phyloP scores from a whole-genome alignment of 805 yeast species.

The Yarrowia sp. region DNA sequence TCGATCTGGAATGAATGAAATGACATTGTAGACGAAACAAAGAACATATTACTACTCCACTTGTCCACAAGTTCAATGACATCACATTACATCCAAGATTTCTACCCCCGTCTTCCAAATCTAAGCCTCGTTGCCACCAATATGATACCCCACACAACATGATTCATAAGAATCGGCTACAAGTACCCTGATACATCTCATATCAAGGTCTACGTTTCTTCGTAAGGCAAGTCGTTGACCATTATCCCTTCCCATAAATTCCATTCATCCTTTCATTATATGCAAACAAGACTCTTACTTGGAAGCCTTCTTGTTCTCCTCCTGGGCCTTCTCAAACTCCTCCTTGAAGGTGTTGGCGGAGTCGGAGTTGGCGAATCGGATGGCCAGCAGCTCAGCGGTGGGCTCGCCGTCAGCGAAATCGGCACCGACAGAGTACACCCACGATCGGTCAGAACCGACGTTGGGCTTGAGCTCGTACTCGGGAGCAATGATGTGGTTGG shows the following conservation, averaged over 20 bases:
- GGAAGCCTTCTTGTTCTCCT: conserved; percentile 59
- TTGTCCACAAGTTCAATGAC: too few species aligned
- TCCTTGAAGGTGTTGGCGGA: conserved; percentile 95
- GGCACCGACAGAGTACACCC: conserved; percentile 96
- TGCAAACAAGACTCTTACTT: conserved; percentile 39
- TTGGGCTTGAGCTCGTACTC: conserved; percentile 87
- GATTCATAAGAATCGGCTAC: too few species aligned
- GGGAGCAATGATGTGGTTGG: conserved; percentile 82
- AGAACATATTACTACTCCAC: too few species aligned
- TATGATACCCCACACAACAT: too few species aligned
- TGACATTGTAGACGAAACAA: too few species aligned
- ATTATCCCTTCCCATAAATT: conserved; percentile 1
- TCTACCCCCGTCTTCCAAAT: too few species aligned
- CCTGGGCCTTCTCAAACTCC: conserved; percentile 85
- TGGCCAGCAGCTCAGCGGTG: conserved; percentile 95
- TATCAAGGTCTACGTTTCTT: too few species aligned
- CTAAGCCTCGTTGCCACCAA: too few species aligned
- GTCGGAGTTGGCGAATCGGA: conserved; percentile 71
- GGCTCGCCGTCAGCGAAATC: conserved; percentile 96
- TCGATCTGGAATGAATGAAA: too few species aligned
- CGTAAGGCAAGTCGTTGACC: too few species aligned
- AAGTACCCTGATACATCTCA: background rate
- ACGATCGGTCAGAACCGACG: conserved; percentile 96
- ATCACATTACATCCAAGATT: too few species aligned
- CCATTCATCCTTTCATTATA: conserved; percentile 12